phyloP scores from a whole-genome alignment of 768 basidiomycete genomes.

The Candolleomyces aberdarensis region DNA sequence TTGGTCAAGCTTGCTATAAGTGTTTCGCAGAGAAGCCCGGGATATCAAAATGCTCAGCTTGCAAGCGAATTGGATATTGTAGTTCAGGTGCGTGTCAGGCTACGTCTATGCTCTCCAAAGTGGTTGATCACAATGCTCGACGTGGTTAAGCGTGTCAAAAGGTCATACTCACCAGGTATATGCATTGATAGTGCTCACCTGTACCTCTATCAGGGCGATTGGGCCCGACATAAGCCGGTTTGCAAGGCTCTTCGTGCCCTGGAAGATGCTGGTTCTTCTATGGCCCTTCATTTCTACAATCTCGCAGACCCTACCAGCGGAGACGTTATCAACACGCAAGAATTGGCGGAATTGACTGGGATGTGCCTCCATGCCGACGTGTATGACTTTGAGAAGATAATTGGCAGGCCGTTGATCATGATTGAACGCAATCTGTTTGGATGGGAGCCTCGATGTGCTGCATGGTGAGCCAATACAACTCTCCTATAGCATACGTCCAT shows the following conservation, averaged over 20 bases:
- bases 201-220: conserved; percentile 21
- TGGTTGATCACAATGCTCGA: neutral
- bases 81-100: conserved; percentile 17
- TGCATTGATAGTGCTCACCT: neutral
- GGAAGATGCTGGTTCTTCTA: conserved; percentile 13
- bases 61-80: conserved; percentile 30
- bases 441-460: conserved; percentile 28
- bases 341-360: conserved; percentile 13
- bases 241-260: conserved; percentile 29
- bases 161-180: conserved; percentile 9
- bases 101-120: too few relatives aligned
- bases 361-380: conserved; percentile 11
- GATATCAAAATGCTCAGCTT: conserved; percentile 28
- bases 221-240: conserved; percentile 27
- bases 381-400: conserved; percentile 2
- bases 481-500: neutral
- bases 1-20: conserved; percentile 28
- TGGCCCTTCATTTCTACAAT: conserved; percentile 11
- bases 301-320: conserved; percentile 13
- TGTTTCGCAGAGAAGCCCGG: conserved; percentile 22
- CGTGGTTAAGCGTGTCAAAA: conserved; percentile 27
- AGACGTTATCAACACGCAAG: conserved; percentile 8
- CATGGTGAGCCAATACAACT: conserved; percentile 19
- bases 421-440: conserved; percentile 23
- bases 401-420: conserved; percentile 16